These are phyloP conservation scores for Nitzschia sp. DNA, from an alignment of 108 stramenopile species.

Conservation along the genomic window DNA sequence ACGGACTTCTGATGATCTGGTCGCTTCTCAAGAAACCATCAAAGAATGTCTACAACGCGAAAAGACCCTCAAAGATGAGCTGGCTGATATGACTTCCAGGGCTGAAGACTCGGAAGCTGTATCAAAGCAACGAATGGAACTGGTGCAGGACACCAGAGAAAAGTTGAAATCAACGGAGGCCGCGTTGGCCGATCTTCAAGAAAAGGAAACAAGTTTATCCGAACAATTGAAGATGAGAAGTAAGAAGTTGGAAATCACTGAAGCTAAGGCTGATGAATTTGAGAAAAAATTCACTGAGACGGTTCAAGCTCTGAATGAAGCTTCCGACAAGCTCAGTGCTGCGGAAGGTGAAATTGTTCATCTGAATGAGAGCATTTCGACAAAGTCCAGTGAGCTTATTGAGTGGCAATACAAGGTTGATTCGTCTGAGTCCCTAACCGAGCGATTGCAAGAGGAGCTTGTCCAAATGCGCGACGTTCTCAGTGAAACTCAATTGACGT, in stretches of 20 bases:
- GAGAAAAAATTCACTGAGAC: slow-evolving; percentile 16
- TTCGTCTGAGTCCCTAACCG: slow-evolving; percentile 7
- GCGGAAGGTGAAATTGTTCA: not conserved
- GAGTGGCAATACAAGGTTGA: not conserved
- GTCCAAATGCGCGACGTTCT: slow-evolving; percentile 7
- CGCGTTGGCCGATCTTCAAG: slow-evolving; percentile 14
- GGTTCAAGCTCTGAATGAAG: not conserved
- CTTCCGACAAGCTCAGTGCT: not conserved
- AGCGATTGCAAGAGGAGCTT: slow-evolving; percentile 16
- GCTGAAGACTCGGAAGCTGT: slow-evolving; percentile 36
- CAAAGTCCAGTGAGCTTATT: not conserved
- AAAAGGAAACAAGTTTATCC: slow-evolving; percentile 6
- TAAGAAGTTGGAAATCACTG: slow-evolving; percentile 15
- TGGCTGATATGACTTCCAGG: slow-evolving; percentile 23
- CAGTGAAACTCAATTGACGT: slow-evolving; percentile 7
- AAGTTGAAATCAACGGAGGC: slow-evolving; percentile 12
- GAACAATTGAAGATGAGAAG: slow-evolving; percentile 7
- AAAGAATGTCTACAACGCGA: slow-evolving; percentile 16
- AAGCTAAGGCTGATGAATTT: slow-evolving; percentile 1
- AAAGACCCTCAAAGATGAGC: slow-evolving; percentile 15
- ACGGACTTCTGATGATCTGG: not conserved
- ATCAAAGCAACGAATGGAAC: slow-evolving; percentile 32
- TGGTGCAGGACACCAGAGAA: slow-evolving; percentile 24
- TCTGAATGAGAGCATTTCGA: not conserved
- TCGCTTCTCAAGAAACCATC: not conserved